A percentile compares a stretch with the other conserved stretches of the same genome.
phyloP scores from a whole-genome alignment of 495 filamentous ascomycete species.

The Talaromyces borbonicus region DNA sequence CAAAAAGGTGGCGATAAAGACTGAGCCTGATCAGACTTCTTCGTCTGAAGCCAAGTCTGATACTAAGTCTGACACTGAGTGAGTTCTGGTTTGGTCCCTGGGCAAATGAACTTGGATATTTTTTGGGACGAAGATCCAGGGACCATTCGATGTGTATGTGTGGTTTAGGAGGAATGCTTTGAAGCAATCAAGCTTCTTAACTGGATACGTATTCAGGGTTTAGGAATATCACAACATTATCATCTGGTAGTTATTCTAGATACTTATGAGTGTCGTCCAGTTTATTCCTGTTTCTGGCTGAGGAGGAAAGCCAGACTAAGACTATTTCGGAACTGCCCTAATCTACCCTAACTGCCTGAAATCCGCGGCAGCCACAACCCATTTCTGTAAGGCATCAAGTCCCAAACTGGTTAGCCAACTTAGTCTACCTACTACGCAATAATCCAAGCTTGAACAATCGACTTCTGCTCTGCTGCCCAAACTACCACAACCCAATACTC shows the following conservation, averaged over 20 bases:
- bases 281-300: neutral
- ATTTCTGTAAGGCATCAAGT: no score
- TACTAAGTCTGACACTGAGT: neutral
- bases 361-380: neutral
- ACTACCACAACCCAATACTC: neutral
- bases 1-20: neutral
- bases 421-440: neutral
- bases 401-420: no score
- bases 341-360: slow-evolving; percentile 1
- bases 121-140: no score
- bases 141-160: no score
- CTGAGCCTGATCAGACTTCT: neutral
- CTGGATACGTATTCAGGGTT: no score
- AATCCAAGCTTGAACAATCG: neutral
- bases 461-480: slow-evolving; percentile 1
- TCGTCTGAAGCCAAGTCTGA: neutral
- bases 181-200: no score
- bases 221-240: no score
- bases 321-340: neutral
- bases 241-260: no score
- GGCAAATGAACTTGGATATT: no score
- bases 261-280: no score
- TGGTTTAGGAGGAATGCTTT: no score
- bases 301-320: neutral
- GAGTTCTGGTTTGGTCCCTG: no score